Evolutionary conservation across 2,329 filamentous ascomycete genomes (phyloP).

Genomic region (Neospermospora avenae): DNA sequence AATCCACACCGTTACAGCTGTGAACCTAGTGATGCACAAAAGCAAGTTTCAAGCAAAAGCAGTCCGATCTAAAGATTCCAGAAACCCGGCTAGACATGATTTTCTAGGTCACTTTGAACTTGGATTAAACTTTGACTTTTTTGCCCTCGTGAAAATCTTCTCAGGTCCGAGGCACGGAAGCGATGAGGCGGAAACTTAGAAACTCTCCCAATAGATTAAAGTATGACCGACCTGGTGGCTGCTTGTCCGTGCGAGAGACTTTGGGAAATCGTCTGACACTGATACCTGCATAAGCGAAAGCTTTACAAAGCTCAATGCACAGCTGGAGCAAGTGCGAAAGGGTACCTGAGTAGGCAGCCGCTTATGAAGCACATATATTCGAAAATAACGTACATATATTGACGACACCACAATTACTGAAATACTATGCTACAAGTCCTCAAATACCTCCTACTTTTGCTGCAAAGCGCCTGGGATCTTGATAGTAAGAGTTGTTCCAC

Average conservation of each 20-base stretch:
- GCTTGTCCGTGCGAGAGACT: not conserved
- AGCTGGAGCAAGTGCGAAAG: too few relatives aligned
- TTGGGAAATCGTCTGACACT: too few relatives aligned
- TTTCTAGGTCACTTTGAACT: too few relatives aligned
- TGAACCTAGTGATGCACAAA: not conserved
- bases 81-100: too few relatives aligned
- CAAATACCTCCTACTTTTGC: conserved; percentile 5
- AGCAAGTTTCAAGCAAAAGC: not conserved
- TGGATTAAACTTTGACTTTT: too few relatives aligned
- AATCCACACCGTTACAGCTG: not conserved
- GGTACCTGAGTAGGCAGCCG: too few relatives aligned
- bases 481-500: conserved; percentile 28
- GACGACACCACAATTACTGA: not conserved
- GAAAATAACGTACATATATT: not conserved
- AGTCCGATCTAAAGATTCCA: not conserved
- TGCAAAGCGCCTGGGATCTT: conserved; percentile 25
- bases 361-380: too few relatives aligned
- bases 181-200: not conserved
- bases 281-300: too few relatives aligned
- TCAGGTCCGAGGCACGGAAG: not conserved
- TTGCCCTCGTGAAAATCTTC: too few relatives aligned
- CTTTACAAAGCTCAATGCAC: too few relatives aligned
- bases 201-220: too few relatives aligned
- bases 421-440: not conserved
- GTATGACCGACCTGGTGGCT: too few relatives aligned